These are phyloP conservation scores for Phialocephala subalpina DNA, from an alignment of 2,329 filamentous ascomycete species.

Conservation along the genomic window DNA sequence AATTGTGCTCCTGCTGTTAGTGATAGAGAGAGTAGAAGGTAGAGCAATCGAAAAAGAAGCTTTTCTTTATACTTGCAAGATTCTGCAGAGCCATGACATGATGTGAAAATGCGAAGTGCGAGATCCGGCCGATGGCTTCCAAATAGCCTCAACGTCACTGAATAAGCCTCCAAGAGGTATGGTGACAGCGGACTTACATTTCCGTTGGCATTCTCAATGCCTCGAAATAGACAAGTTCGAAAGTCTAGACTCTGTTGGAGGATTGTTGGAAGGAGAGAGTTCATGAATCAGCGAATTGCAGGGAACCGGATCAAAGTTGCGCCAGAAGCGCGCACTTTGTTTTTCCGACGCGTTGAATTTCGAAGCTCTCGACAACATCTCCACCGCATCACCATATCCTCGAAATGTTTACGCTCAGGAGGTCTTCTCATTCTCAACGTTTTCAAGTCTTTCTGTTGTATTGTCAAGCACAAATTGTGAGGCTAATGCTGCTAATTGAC, in stretches of 20 bases:
- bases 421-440: too few species aligned
- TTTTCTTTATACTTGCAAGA: not conserved
- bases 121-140: not conserved
- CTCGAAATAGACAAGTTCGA: not conserved
- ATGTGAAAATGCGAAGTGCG: not conserved
- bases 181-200: not conserved
- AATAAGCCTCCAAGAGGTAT: not conserved
- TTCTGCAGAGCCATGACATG: not conserved
- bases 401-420: too few species aligned
- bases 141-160: not conserved
- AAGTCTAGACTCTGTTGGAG: too few species aligned
- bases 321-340: too few species aligned
- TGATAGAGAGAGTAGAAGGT: not conserved
- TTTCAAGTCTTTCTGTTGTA: too few species aligned
- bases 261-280: not conserved
- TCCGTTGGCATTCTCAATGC: not conserved
- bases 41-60: not conserved
- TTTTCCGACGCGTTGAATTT: too few species aligned
- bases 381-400: too few species aligned
- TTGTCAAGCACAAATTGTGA: too few species aligned
- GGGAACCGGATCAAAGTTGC: not conserved
- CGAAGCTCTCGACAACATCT: too few species aligned
- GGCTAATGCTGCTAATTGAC: too few species aligned
- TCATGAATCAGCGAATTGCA: not conserved
- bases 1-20: not conserved